phyloP scores from a whole-genome alignment of 2,329 filamentous ascomycete species.

The Grosmannia huntii region DNA sequence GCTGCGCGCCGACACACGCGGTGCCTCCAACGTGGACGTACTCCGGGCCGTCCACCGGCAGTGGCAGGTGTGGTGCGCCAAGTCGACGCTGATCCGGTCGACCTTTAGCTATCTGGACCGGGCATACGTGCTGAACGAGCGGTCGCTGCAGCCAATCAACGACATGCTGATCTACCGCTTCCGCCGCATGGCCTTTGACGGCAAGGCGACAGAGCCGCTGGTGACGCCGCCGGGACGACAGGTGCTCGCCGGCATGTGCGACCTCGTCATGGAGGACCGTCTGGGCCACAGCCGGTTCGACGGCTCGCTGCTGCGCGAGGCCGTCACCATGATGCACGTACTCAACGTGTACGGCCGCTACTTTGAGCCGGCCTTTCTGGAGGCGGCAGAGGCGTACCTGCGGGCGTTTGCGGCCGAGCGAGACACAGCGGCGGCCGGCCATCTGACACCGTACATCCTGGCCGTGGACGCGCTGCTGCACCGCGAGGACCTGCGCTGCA shows the following conservation, averaged over 20 bases:
- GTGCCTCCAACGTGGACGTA: slow-evolving; percentile 46
- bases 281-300: slow-evolving; percentile 44
- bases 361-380: slow-evolving; percentile 68
- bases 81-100: slow-evolving; percentile 68
- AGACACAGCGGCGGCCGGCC: slow-evolving; percentile 38
- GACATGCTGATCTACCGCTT: slow-evolving; percentile 73
- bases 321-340: slow-evolving; percentile 75
- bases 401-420: slow-evolving; percentile 54
- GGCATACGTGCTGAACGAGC: slow-evolving; percentile 67
- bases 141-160: slow-evolving; percentile 58
- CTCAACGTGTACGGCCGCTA: slow-evolving; percentile 64
- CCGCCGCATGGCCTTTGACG: slow-evolving; percentile 40
- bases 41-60: slow-evolving; percentile 40
- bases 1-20: slow-evolving; percentile 37
- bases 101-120: slow-evolving; percentile 93
- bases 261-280: slow-evolving; percentile 63
- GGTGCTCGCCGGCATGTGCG: slow-evolving; percentile 51
- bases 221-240: slow-evolving; percentile 20
- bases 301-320: slow-evolving; percentile 53
- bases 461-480: slow-evolving; percentile 57
- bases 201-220: background rate
- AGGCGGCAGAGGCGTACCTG: slow-evolving; percentile 56
- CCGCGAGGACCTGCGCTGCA: slow-evolving; percentile 63
- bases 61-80: slow-evolving; percentile 70
- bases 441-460: slow-evolving; percentile 63